Percentiles rank a stretch among this genome's conserved stretches.
These are phyloP conservation scores for Passiflora organensis DNA, from an alignment of 345 rosid species.

Conservation along the genomic window DNA sequence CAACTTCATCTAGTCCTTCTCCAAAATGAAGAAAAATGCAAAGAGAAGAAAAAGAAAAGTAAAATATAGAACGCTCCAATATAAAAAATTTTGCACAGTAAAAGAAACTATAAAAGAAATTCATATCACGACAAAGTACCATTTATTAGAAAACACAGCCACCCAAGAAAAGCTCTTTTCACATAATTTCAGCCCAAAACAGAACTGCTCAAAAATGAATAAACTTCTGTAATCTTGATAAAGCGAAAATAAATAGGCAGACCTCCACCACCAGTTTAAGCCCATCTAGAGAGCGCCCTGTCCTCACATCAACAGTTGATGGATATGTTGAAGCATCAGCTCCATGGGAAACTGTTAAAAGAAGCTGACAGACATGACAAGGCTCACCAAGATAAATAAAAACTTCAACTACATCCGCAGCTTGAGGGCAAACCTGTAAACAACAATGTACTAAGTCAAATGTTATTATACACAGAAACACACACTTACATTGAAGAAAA, in stretches of 20 bases:
- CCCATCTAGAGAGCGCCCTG: slow-evolving; percentile 71
- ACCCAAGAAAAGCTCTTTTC: no score
- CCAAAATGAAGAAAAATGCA: no score
- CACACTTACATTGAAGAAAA: neutral
- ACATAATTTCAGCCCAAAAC: neutral
- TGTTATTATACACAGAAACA: slow-evolving; percentile 1
- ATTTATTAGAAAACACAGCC: no score
- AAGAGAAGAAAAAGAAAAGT: no score
- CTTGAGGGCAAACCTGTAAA: slow-evolving; percentile 80
- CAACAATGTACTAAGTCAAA: neutral
- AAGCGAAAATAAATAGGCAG: slow-evolving; percentile 22
- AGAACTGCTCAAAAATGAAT: neutral
- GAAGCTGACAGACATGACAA: slow-evolving; percentile 94
- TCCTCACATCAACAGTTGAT: slow-evolving; percentile 76
- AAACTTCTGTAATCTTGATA: neutral
- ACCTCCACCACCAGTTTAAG: slow-evolving; percentile 92
- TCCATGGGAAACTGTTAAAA: slow-evolving; percentile 80
- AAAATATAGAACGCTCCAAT: no score
- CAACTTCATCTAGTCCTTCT: no score
- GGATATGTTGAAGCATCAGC: slow-evolving; percentile 90
- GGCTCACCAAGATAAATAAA: slow-evolving; percentile 88
- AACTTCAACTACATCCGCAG: slow-evolving; percentile 76
- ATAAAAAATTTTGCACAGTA: no score
- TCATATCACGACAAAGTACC: no score
- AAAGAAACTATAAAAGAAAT: no score